Evolutionary conservation across 2,329 filamentous ascomycete genomes (phyloP), one percentile per base, ranked within the genome.

Genomic region (Fusarium sp.): DNA sequence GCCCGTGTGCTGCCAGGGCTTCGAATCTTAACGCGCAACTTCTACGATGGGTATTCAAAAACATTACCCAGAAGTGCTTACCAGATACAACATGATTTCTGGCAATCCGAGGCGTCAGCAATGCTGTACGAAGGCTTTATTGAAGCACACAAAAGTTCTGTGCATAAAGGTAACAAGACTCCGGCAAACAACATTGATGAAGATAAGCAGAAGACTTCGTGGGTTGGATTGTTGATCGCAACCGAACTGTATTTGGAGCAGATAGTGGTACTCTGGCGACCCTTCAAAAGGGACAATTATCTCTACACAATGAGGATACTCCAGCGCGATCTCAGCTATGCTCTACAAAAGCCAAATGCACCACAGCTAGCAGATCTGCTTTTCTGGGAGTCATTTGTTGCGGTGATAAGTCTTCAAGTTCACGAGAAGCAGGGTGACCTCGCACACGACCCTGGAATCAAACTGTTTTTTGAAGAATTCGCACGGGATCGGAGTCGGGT

Each of bases 351-450:
- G 7, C 21, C 20, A 16, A 45, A 49, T 4, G 40, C 60, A 8
- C 5, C 1, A 3, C 5, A 37, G 3, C 21, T 61, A 3, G 47
- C 57, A 8, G 34, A 61, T 0, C 10, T 63, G 0, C n/a, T 51
- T 3, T 63, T 63, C 7, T 63, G 60, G 60, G 34, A 63, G 7
- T 47, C 60, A 7, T 32, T 63, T 11, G 3, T 63, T 4, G 60
- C 32, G 3, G 5, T 63, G 28, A 30, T 62, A 20, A 47, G 60
- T 20, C 2, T 63, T 11, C 21, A 27, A 6, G 14, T 41, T 0
- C 60, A 62, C 6, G 60, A 55, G 20, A 55, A 62, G 0, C 20
- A 10, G 1, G 60, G 57, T 8, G 60, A 63, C 5, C 14, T 63
- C 4, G 37, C 28, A 1, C 10, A 18, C 12, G 48, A 63, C 9